Evolutionary conservation across 2,329 filamentous ascomycete genomes (phyloP), one percentile per base, ranked within the genome.

Genomic region (Emmonsiellopsis sp.): DNA sequence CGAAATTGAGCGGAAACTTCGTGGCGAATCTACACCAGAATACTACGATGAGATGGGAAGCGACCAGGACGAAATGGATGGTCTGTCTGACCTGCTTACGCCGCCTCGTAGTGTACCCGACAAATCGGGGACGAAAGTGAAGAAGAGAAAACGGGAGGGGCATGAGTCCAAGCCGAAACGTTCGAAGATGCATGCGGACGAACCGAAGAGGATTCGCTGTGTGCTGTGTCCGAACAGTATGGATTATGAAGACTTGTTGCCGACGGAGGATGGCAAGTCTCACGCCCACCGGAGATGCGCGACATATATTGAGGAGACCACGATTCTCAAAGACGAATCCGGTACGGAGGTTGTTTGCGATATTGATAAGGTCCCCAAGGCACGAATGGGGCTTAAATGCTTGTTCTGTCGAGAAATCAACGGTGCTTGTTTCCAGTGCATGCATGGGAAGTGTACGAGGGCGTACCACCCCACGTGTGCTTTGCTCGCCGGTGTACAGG

Each of bases 371-470:
- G 90, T 97, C 60, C 84, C 87, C 65, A 92, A 93, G 68, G 88
- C 87, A 53, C 87, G 92, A 17, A 74, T 95, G 60, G 90, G 94
- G 31, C 83, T 97, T 60, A 95, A 95, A 70, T 98, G 93, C 69
- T 83, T 95, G 57, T 95, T 88, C 72, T 98, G 93, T 66, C 88
- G 91, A 36, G 94, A 90, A 34, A 94, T 93, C 69, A 87, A 87
- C 54, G 93, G 93, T n/a, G 89, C 89, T 13, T 96, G 92, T 71
- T 94, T 98, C 73, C 92, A 97, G 69, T 98, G 93, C 71, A 94
- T 89, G 1, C 86, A 89, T 61, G 92, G 91, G 74, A 97, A 95
- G 68, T 98, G 93, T 63, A 86, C 88, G 3, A 80, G 93, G 58
- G 86, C 92, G 7, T 98, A 96, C 70, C 93, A 98, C 67, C 88